Base-by-base conservation (phyloP, 2,329 filamentous ascomycete species). In the Arthrinium phaeospermum region DNA sequence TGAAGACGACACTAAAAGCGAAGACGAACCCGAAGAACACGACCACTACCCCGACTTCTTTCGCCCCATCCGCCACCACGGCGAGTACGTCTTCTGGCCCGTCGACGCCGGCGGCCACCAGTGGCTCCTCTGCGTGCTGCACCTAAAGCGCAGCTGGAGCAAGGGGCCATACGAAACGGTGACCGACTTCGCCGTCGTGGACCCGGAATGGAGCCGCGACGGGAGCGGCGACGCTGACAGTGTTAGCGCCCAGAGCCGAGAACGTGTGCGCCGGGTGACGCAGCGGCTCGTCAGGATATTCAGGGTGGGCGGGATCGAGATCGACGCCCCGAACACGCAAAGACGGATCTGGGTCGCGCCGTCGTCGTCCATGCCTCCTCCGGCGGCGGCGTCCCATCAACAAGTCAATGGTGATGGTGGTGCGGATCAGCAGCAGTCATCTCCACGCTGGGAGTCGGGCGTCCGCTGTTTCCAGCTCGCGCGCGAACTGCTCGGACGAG, bases 391-490 rank as follows among this genome's bases (percentile, higher is more conserved):
- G 67, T n/a, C 30, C n/a, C n/a, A n/a, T 14, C n/a, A n/a, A 10
- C 37, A 12, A 2, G 1, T 16, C 12, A 41, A 22, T 14, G 67
- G 14, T 3, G 57, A 24, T 14, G 24, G 53, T 61, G 51, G 51
- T 16, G 3, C 14, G 4, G 34, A 30, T 34, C 68, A 47, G 19
- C 24, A 44, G n/a, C 24, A 12, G 16, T 30, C 45, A 6, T 47
- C 37, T 1, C n/a, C 45, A 22, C 44, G 41, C 22, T 72, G 68
- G 68, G 71, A 72, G 64, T 68, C 69, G 1, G 71, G 71, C 22
- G 30, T 72, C 22, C 71, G 71, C 10, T 70, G 51, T 16, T 72
- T 72, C 61, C 44, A 70, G 3, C 61, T 70, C 16, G 49, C 49
- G 19, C 68, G 71, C 7, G 53, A 70, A 22, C 69, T 72, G 30